These are phyloP conservation scores for Leishmania lainsoni DNA, from an alignment of 208 protist species.

Conservation along the genomic window DNA sequence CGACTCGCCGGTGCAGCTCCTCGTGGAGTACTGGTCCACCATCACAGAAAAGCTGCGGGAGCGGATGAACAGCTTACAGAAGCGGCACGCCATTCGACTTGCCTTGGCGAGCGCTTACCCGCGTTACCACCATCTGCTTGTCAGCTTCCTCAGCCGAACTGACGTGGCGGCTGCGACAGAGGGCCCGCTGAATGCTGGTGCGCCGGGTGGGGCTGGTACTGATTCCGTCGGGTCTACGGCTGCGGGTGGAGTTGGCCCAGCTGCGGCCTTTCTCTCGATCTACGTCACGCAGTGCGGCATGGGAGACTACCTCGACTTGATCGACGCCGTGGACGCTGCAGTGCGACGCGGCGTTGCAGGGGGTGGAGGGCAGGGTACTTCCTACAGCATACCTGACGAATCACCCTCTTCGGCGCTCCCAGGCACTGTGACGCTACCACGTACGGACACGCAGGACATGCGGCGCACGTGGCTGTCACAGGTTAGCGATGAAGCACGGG, in stretches of 20 bases:
- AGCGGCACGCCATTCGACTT: conserved; percentile 47
- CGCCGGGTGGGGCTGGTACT: conserved; percentile 8
- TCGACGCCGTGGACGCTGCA: conserved; percentile 30
- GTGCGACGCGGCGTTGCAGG: conserved; percentile 2
- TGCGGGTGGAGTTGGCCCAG: not conserved
- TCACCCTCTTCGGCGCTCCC: not conserved
- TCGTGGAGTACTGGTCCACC: conserved; percentile 72
- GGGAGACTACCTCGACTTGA: conserved; percentile 42
- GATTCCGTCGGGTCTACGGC: conserved; percentile 3
- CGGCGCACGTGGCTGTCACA: conserved; percentile 52
- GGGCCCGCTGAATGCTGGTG: conserved; percentile 15
- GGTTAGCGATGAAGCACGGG: conserved; percentile 49
- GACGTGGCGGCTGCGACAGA: conserved; percentile 17
- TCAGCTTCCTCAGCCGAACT: conserved; percentile 47
- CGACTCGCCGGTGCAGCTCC: conserved; percentile 59
- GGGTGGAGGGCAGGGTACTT: not conserved
- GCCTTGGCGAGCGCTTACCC: conserved; percentile 51
- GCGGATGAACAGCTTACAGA: conserved; percentile 56
- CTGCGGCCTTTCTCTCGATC: conserved; percentile 22
- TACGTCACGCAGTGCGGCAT: conserved; percentile 40
- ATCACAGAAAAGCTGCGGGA: conserved; percentile 66
- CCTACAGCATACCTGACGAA: not conserved
- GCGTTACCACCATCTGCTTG: conserved; percentile 53
- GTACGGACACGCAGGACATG: conserved; percentile 30
- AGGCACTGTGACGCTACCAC: not conserved